Evolutionary conservation across 192 early-diverging fungal species (phyloP), one percentile per base, ranked within the genome.

Genomic region (Linnemannia exigua): DNA sequence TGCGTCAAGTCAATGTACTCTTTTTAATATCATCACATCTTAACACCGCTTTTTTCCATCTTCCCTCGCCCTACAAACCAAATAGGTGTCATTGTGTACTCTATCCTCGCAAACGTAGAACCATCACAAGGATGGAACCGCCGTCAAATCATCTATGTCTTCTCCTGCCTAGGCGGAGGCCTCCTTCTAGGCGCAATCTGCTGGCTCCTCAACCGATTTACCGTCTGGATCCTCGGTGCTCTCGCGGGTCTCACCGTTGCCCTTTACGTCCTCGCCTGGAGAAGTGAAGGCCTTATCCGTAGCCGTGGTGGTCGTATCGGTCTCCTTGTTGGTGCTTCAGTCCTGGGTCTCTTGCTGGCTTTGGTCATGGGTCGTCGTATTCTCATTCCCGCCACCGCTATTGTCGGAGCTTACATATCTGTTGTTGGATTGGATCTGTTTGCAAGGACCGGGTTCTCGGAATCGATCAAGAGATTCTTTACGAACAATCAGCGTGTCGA

Each of bases 71-170:
- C 25, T 36, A 17, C 8, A 22, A n/a, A 1, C 37, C 2, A 47
- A 51, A 50, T 68, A 82, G 81, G 41, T 5, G 77, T 79, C 1
- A 79, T 86, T 20, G 28, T 79, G 41, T 86, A 79, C 72, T 86
- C 83, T 20, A 79, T 86, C 67, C 51, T 86, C 12, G 25, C 36
- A 3, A 86, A 79, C 28, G 67, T 76, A 36, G 74, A 71, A 14
- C 77, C 83, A 1, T 6, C 41, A 36, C 44, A 70, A 6, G 77
- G 77, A 2, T 86, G 83, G 83, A 38, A 67, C n/a, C 19, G 41
- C 12, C 52, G 69, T 33, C 74, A 86, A 36, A 76, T 86, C 48
- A 86, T 86, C 72, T 86, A 86, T 38, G 77, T 86, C 47, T 86
- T 86, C 37, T 51, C 51, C 67, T 72, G 74, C 33, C 66, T 86